Conservation (phyloP, 2,329 filamentous ascomycete genomes). For the Penicillium sp. region DNA sequence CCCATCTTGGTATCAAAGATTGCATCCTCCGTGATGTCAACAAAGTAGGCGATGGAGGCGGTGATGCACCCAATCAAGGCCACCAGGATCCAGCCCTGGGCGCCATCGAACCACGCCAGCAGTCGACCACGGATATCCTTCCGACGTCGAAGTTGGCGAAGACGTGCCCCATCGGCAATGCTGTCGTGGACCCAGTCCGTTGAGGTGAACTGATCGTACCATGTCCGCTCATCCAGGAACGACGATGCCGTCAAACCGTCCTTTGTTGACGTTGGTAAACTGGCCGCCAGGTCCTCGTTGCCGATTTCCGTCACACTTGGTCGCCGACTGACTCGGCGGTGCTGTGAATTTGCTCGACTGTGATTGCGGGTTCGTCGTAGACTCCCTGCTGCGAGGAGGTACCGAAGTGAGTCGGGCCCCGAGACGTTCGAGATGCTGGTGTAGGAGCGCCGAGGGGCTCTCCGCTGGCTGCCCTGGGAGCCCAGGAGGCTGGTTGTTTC, state of each 20-base stretch:
- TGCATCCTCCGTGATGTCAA: constrained; percentile 80
- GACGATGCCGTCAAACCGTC: constrained; percentile 56
- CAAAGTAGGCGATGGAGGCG: constrained; percentile 79
- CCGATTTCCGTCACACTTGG: constrained; percentile 3
- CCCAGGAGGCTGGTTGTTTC: constrained; percentile 40
- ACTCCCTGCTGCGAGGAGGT: constrained; percentile 36
- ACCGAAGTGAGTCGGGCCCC: constrained; percentile 36
- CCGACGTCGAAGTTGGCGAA: constrained; percentile 75
- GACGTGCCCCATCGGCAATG: constrained; percentile 87
- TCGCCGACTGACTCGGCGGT: constrained; percentile 51
- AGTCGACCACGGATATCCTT: constrained; percentile 83
- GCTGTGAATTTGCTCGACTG: constrained; percentile 51
- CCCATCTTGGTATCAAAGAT: constrained; percentile 91
- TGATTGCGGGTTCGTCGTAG: constrained; percentile 44
- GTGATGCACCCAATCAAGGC: constrained; percentile 84
- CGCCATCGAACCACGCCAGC: constrained; percentile 73
- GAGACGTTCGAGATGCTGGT: constrained; percentile 35
- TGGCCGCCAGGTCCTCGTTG: constrained; percentile 45
- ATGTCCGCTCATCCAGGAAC: constrained; percentile 79
- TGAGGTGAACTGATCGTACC: constrained; percentile 98
- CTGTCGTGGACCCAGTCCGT: constrained; percentile 98
- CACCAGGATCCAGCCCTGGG: constrained; percentile 91
- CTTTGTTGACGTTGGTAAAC: constrained; percentile 47
- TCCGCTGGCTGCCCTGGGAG: constrained; percentile 15
- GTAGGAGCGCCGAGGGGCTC: constrained; percentile 35